These are phyloP conservation scores for Bacterosira constricta DNA, from an alignment of 108 stramenopile genomes.

Conservation along the genomic window DNA sequence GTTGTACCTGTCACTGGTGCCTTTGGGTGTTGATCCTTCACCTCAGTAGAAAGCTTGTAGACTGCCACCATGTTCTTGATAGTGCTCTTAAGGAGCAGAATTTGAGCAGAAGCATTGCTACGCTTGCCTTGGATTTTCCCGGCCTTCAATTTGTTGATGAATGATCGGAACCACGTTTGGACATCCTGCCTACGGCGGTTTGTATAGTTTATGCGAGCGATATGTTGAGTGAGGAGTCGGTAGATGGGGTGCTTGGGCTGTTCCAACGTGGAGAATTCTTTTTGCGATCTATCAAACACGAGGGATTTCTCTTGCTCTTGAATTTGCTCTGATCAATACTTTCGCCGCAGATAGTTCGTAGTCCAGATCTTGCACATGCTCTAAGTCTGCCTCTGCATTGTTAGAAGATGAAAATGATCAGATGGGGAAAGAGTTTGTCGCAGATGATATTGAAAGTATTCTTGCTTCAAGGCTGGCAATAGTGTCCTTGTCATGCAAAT, in stretches of 20 bases:
- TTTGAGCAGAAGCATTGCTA: slow-evolving; percentile 9
- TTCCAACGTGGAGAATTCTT: slow-evolving; percentile 50
- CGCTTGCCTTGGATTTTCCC: slow-evolving; percentile 21
- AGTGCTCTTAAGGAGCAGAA: slow-evolving; percentile 52
- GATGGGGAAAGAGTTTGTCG: slow-evolving; percentile 79
- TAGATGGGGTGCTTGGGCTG: slow-evolving; percentile 73
- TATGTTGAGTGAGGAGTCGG: slow-evolving; percentile 39
- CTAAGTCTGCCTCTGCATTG: slow-evolving; percentile 91
- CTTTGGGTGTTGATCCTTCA: slow-evolving; percentile 24
- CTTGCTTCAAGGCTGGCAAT: too few species aligned
- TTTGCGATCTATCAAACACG: slow-evolving; percentile 49
- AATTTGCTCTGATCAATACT: slow-evolving; percentile 75
- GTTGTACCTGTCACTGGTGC: slow-evolving; percentile 60
- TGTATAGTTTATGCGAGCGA: slow-evolving; percentile 56
- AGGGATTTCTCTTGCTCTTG: slow-evolving; percentile 59
- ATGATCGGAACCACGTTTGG: slow-evolving; percentile 50
- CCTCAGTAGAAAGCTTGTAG: slow-evolving; percentile 8
- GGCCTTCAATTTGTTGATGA: slow-evolving; percentile 48
- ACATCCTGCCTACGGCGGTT: slow-evolving; percentile 35
- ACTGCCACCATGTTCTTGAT: slow-evolving; percentile 41
- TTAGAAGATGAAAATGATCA: slow-evolving; percentile 88
- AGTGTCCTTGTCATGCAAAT: too few species aligned
- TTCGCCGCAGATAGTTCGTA: slow-evolving; percentile 58
- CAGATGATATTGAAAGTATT: slow-evolving; percentile 92
- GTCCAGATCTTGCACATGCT: too few species aligned